phyloP scores from a whole-genome alignment of 768 basidiomycete genomes.

The Rhodosporidiobolus sp. region DNA sequence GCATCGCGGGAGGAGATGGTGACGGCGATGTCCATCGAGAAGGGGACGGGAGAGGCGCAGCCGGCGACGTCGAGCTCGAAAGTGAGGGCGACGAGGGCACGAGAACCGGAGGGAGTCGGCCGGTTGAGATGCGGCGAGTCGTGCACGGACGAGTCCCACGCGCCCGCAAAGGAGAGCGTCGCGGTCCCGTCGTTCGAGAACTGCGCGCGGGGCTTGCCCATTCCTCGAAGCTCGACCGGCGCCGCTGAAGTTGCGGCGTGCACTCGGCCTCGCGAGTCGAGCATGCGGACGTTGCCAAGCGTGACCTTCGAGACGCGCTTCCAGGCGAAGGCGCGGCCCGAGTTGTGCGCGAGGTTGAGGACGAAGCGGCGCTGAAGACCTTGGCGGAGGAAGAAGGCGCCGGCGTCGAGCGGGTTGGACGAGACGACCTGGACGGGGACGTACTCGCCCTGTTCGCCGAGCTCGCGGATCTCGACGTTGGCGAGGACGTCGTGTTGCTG shows the following conservation, averaged over 20 bases:
- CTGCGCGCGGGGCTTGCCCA: constrained; percentile 62
- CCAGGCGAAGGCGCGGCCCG: constrained; percentile 87
- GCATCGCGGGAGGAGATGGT: constrained; percentile 80
- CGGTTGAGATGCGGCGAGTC: constrained; percentile 80
- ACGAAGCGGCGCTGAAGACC: constrained; percentile 82
- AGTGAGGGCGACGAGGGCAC: constrained; percentile 70
- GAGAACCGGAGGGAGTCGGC: constrained; percentile 72
- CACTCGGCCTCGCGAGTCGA: constrained; percentile 76
- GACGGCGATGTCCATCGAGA: constrained; percentile 80
- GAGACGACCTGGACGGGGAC: constrained; percentile 76
- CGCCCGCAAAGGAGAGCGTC: constrained; percentile 62
- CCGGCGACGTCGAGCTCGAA: constrained; percentile 79
- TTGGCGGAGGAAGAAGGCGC: constrained; percentile 84
- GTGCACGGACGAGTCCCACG: constrained; percentile 93
- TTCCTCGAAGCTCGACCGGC: constrained; percentile 66
- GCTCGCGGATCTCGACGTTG: constrained; percentile 79
- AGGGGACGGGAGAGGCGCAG: constrained; percentile 80
- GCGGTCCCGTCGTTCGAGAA: constrained; percentile 84
- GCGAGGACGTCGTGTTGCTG: constrained; percentile 88
- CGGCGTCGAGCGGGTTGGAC: constrained; percentile 70
- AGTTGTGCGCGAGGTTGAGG: constrained; percentile 76
- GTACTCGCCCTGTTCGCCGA: constrained; percentile 80
- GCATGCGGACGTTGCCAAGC: constrained; percentile 75
- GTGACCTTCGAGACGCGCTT: constrained; percentile 69
- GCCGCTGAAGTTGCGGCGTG: constrained; percentile 66